These are phyloP conservation scores for Parastagonospora avenae DNA, from an alignment of 2,329 filamentous ascomycete genomes.

Conservation along the genomic window DNA sequence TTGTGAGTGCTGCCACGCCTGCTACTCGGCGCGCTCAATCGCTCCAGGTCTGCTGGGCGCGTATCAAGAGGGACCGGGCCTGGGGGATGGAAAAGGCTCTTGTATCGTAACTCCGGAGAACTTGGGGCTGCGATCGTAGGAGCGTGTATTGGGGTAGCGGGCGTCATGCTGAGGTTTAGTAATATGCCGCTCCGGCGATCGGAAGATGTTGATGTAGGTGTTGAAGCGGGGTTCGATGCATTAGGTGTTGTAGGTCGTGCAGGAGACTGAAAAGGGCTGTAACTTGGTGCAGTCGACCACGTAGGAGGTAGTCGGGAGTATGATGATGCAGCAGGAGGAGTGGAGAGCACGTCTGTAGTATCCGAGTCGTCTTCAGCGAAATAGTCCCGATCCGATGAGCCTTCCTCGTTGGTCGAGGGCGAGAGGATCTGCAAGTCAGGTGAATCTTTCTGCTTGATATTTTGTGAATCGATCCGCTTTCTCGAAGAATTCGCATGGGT, in stretches of 20 bases:
- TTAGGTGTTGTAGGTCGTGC: conserved; percentile 32
- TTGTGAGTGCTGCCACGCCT: conserved; percentile 24
- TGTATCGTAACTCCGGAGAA: conserved; percentile 49
- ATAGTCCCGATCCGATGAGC: conserved; percentile 40
- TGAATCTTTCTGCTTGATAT: conserved; percentile 1
- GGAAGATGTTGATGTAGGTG: conserved; percentile 15
- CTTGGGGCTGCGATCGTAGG: conserved; percentile 27
- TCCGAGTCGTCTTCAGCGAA: conserved; percentile 39
- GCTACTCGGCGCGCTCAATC: conserved; percentile 11
- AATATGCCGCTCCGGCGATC: conserved; percentile 26
- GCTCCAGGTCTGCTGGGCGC: conserved; percentile 9
- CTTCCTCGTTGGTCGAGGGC: conserved; percentile 36
- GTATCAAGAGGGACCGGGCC: conserved; percentile 21
- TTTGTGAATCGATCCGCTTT: not conserved
- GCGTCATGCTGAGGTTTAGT: conserved; percentile 32
- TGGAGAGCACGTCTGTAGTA: conserved; percentile 38
- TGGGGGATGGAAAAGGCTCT: conserved; percentile 48
- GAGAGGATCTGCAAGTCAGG: conserved; percentile 30
- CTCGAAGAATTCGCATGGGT: conserved; percentile 13
- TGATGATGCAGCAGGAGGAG: conserved; percentile 37
- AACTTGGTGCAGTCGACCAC: conserved; percentile 29
- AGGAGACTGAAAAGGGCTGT: conserved; percentile 10
- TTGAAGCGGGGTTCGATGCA: conserved; percentile 8
- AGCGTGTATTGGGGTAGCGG: conserved; percentile 9
- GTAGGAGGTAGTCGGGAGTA: conserved; percentile 25